Evolutionary conservation across 495 filamentous ascomycete species (phyloP).

Genomic region (Hypoxylon crocopeplum): DNA sequence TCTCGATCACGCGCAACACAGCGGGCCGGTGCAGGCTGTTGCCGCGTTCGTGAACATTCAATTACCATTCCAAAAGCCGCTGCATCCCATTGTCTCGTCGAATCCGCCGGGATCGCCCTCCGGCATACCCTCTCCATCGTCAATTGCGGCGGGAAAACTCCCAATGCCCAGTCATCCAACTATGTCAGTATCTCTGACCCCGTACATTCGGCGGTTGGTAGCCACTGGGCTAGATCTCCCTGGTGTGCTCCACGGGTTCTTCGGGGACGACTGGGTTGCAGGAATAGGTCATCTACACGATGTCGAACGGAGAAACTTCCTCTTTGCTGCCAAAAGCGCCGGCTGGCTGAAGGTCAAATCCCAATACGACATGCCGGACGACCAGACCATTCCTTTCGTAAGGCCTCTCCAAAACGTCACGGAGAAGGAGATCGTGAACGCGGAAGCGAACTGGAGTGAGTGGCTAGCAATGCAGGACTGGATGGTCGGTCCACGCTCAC

Average conservation of each 20-base stretch:
- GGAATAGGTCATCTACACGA: conserved; percentile 87
- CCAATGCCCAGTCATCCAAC: conserved; percentile 36
- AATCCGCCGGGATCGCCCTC: conserved; percentile 38
- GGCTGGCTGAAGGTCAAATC: conserved; percentile 88
- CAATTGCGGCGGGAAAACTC: conserved; percentile 36
- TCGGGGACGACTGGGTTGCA: conserved; percentile 85
- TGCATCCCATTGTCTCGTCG: conserved; percentile 43
- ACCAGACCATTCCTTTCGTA: conserved; percentile 87
- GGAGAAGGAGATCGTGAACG: conserved; percentile 81
- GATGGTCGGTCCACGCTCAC: conserved; percentile 76
- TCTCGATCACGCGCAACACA: conserved; percentile 89
- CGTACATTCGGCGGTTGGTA: conserved; percentile 89
- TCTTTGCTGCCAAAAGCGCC: conserved; percentile 92
- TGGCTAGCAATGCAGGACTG: conserved; percentile 96
- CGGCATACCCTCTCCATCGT: conserved; percentile 35
- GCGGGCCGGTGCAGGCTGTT: conserved; percentile 80
- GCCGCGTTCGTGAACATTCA: conserved; percentile 90
- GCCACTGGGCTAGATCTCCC: conserved; percentile 90
- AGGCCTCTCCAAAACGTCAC: conserved; percentile 75
- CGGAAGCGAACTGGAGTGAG: conserved; percentile 82
- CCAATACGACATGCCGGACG: conserved; percentile 82
- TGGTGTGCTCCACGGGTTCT: conserved; percentile 88
- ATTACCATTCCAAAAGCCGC: conserved; percentile 69
- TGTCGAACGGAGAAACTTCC: conserved; percentile 88
- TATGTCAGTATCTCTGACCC: conserved; percentile 74